A percentile compares a stretch with the other conserved stretches of the same genome.
Evolutionary conservation across 2,329 filamentous ascomycete species (phyloP).

Genomic region (Trematosphaeria pertusa): DNA sequence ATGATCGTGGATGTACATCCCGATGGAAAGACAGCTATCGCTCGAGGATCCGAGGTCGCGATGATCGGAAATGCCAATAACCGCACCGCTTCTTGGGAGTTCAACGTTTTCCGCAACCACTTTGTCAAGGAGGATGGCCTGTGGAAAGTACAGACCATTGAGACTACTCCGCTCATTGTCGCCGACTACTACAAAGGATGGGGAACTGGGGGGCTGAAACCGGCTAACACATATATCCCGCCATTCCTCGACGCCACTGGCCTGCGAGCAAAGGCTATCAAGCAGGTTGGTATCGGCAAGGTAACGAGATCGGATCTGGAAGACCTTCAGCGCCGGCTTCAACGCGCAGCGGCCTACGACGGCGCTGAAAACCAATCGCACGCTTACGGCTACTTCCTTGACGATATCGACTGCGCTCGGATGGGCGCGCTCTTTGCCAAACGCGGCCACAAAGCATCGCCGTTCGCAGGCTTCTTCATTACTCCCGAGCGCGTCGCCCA

Average conservation of each 20-base stretch:
- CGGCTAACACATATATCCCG: constrained; percentile 18
- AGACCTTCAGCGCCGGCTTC: constrained; percentile 26
- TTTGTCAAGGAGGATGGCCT: constrained; percentile 25
- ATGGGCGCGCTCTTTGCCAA: constrained; percentile 31
- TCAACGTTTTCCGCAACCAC: constrained; percentile 31
- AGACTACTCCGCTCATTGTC: constrained; percentile 26
- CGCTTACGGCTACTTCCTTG: constrained; percentile 30
- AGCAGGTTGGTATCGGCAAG: neutral
- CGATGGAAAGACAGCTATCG: constrained; percentile 23
- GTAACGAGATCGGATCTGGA: constrained; percentile 6
- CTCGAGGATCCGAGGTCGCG: constrained; percentile 29
- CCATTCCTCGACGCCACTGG: constrained; percentile 18
- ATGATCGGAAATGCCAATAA: constrained; percentile 31
- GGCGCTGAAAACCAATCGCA: constrained; percentile 30
- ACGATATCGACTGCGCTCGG: constrained; percentile 25
- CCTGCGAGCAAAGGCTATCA: neutral
- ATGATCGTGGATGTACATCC: constrained; percentile 26
- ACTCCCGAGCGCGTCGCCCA: constrained; percentile 27
- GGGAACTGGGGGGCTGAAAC: constrained; percentile 21
- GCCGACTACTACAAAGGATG: constrained; percentile 34
- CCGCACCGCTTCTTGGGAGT: constrained; percentile 29
- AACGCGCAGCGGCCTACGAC: constrained; percentile 29
- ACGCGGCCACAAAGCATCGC: constrained; percentile 29
- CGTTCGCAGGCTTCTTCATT: constrained; percentile 32
- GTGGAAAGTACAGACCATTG: constrained; percentile 26